A percentile compares a stretch with the other conserved stretches of the same genome.
Conservation (phyloP, 345 rosid species). For the Populus deltoides region DNA sequence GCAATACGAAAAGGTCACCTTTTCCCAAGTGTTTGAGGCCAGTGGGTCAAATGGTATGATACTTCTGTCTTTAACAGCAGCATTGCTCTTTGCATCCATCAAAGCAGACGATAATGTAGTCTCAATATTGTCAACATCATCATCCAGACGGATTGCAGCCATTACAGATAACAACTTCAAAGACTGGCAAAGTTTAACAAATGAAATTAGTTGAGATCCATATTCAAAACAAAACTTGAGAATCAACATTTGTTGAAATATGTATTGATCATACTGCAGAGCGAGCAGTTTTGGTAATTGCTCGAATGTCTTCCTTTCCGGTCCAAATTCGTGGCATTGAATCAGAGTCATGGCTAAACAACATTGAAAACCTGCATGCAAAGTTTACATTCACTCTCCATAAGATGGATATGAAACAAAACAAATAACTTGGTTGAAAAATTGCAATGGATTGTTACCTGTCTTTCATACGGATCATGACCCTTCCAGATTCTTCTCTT, state of each 20-base stretch:
- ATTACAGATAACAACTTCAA: slow-evolving; percentile 84
- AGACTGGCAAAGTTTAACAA: slow-evolving; percentile 49
- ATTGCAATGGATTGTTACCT: slow-evolving; percentile 42
- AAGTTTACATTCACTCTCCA: slow-evolving; percentile 18
- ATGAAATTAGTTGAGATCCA: slow-evolving; percentile 18
- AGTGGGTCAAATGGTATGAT: slow-evolving; percentile 61
- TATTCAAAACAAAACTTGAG: neutral
- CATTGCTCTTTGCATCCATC: slow-evolving; percentile 43
- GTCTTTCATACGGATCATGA: slow-evolving; percentile 86
- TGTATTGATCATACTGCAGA: slow-evolving; percentile 57
- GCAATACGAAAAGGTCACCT: slow-evolving; percentile 47
- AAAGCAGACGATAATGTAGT: slow-evolving; percentile 54
- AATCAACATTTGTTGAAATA: slow-evolving; percentile 1
- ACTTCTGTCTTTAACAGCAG: slow-evolving; percentile 48
- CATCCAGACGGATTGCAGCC: slow-evolving; percentile 79
- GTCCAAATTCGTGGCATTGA: slow-evolving; percentile 99
- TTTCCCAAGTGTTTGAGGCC: slow-evolving; percentile 93
- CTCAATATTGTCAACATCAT: slow-evolving; percentile 69
- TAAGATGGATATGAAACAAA: slow-evolving; percentile 12
- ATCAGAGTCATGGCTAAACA: slow-evolving; percentile 92
- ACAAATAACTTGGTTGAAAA: slow-evolving; percentile 13
- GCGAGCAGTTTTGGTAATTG: slow-evolving; percentile 87
- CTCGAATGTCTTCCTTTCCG: slow-evolving; percentile 95
- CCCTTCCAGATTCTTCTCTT: slow-evolving; percentile 89
- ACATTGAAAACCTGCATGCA: slow-evolving; percentile 67